Evolutionary conservation across 2,329 filamentous ascomycete genomes (phyloP).

Genomic region (Ophiostoma perfectum): DNA sequence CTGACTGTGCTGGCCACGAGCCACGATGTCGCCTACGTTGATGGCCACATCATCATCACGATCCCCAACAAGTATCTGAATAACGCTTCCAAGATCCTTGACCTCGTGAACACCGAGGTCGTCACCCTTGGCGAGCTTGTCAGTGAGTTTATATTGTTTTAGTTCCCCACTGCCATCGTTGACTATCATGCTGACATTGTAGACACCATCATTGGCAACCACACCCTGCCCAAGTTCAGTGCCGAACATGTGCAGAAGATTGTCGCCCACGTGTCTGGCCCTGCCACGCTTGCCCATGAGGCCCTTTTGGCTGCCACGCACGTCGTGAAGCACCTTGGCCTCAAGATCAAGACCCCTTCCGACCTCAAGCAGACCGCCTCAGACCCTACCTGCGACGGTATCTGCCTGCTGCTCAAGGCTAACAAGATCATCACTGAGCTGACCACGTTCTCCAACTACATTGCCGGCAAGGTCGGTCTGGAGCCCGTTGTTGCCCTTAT

Average conservation of each 20-base stretch:
- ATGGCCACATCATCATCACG: constrained; percentile 11
- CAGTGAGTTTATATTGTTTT: not conserved
- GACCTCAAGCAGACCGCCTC: constrained; percentile 1
- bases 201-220: constrained; percentile 11
- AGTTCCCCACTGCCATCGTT: not conserved
- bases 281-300: not conserved
- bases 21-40: not conserved
- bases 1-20: not conserved
- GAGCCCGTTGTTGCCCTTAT: constrained; percentile 4
- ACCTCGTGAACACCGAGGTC: constrained; percentile 5
- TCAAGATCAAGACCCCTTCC: constrained; percentile 11
- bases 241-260: not conserved
- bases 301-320: constrained; percentile 1
- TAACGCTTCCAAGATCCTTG: constrained; percentile 13
- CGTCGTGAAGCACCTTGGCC: not conserved
- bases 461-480: constrained; percentile 16
- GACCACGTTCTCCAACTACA: not conserved
- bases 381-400: constrained; percentile 13
- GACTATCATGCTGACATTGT: not conserved
- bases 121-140: not conserved
- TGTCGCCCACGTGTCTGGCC: not conserved
- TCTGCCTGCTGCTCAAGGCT: constrained; percentile 20
- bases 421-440: constrained; percentile 17
- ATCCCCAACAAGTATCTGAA: constrained; percentile 14
- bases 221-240: not conserved